Base-by-base conservation (phyloP, 2,329 filamentous ascomycete species). In the Myotisia sp. region DNA sequence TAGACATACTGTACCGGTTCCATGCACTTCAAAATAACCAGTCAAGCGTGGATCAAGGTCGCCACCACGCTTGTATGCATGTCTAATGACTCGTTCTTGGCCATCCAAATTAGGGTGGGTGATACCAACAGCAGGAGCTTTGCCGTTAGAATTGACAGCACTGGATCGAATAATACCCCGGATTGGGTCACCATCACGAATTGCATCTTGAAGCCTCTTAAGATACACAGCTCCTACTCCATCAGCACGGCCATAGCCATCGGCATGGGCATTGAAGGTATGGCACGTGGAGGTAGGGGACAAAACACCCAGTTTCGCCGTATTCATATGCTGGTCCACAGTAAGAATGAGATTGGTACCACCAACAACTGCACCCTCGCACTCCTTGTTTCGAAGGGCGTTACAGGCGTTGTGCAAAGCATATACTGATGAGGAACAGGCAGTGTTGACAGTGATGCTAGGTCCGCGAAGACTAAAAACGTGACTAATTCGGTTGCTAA, bases 61-160 rank as follows among this genome's bases (percentile, higher is more conserved):
- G 27, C 80, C 76, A 28, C 80, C 71, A 29, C 77, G 40, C 5
- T 34, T 37, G 41, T 71, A 71, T 0, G 62, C 64, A 6, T 52
- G 46, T 6, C 48, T 51, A 37, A 69, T 73, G 37, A 68, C 45
- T 0, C 34, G 14, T 30, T 29, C 31, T 35, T 47, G 44, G 14
- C 42, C 44, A 4, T 42, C 33, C 5, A 22, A 19, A 27, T 29
- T 43, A n/a, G 44, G 44, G 2, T 28, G 22, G 2, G 44, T 43
- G 14, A 47, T 41, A 5, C 56, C 55, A 16, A 49, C 55, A 1
- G 58, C 56, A 18, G 50, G 46, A 0, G 62, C 61, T 19, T 47
- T 46, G 3, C 63, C 64, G 41, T 66, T 59, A 35, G 58, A 51
- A 40, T 61, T 64, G 8, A 51, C 39, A 6, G 50, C 56, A 19